A percentile compares a stretch with the other conserved stretches of the same genome.
Conservation (phyloP, 805 yeast species). For the Cyberlindnera amylophila region DNA sequence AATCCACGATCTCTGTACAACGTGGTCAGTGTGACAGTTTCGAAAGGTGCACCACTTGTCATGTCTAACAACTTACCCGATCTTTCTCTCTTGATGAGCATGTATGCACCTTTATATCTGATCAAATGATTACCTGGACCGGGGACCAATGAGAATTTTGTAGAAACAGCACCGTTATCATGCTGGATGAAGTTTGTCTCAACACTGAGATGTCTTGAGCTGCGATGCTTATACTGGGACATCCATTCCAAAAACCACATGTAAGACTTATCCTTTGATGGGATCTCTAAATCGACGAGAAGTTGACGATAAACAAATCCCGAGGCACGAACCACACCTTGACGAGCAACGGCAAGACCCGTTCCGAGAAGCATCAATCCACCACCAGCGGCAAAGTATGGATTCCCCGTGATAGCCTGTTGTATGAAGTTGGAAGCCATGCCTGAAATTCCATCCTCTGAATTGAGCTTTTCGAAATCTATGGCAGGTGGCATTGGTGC, state of each 20-base stretch:
- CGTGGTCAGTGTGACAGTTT: slow-evolving; percentile 92
- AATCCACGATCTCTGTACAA: slow-evolving; percentile 74
- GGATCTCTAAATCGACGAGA: slow-evolving; percentile 88
- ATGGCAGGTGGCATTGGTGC: slow-evolving; percentile 20
- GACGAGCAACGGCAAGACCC: slow-evolving; percentile 71
- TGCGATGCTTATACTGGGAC: slow-evolving; percentile 72
- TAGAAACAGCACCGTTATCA: slow-evolving; percentile 85
- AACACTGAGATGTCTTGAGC: slow-evolving; percentile 82
- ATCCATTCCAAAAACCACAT: slow-evolving; percentile 97
- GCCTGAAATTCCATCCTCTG: slow-evolving; percentile 27
- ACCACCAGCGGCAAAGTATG: slow-evolving; percentile 98
- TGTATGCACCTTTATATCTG: slow-evolving; percentile 79
- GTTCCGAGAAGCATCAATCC: slow-evolving; percentile 97
- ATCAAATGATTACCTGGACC: slow-evolving; percentile 96
- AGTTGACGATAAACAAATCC: slow-evolving; percentile 73
- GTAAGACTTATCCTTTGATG: slow-evolving; percentile 89
- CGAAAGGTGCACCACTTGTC: slow-evolving; percentile 91
- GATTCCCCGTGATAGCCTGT: slow-evolving; percentile 64
- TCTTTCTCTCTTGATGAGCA: slow-evolving; percentile 85
- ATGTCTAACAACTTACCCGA: slow-evolving; percentile 84
- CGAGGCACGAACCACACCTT: slow-evolving; percentile 59
- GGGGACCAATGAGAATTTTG: slow-evolving; percentile 88
- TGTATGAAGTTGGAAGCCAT: slow-evolving; percentile 38
- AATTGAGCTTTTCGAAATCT: slow-evolving; percentile 21
- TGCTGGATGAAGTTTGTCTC: slow-evolving; percentile 85